Percentiles rank a stretch among this genome's conserved stretches.
Conservation (phyloP, 768 basidiomycete species). For the Boletus subcaerulescens region DNA sequence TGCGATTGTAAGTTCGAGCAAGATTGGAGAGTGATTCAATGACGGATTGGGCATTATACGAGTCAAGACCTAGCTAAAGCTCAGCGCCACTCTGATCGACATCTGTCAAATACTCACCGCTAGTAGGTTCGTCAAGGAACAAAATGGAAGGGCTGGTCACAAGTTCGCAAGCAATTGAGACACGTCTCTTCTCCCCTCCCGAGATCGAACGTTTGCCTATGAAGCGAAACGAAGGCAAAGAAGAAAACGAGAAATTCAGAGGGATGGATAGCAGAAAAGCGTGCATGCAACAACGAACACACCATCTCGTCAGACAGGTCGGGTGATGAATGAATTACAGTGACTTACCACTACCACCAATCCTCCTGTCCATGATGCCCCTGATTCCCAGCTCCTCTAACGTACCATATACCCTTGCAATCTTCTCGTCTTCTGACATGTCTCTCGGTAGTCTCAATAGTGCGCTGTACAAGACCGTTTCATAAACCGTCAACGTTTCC, state of each 20-base stretch:
- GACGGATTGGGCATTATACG: slow-evolving; percentile 95
- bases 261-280: background rate
- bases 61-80: slow-evolving; percentile 67
- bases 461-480: slow-evolving; percentile 94
- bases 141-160: slow-evolving; percentile 96
- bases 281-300: background rate
- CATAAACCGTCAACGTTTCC: slow-evolving; percentile 96
- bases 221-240: background rate
- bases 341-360: slow-evolving; percentile 79
- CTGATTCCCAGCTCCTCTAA: slow-evolving; percentile 94
- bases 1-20: slow-evolving; percentile 86
- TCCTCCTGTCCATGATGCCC: slow-evolving; percentile 83
- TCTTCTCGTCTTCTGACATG: slow-evolving; percentile 96
- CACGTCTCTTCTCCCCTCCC: slow-evolving; percentile 95
- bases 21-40: slow-evolving; percentile 84
- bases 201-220: slow-evolving; percentile 88
- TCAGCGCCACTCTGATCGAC: background rate
- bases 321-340: background rate
- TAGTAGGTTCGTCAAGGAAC: slow-evolving; percentile 97
- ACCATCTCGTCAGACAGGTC: background rate
- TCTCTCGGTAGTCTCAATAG: slow-evolving; percentile 86
- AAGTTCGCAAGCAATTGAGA: slow-evolving; percentile 96
- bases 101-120: slow-evolving; percentile 51
- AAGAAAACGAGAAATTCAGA: background rate
- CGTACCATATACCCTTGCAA: slow-evolving; percentile 90